Conservation (phyloP, 257 asterid species). For the Solanum peruvianum region DNA sequence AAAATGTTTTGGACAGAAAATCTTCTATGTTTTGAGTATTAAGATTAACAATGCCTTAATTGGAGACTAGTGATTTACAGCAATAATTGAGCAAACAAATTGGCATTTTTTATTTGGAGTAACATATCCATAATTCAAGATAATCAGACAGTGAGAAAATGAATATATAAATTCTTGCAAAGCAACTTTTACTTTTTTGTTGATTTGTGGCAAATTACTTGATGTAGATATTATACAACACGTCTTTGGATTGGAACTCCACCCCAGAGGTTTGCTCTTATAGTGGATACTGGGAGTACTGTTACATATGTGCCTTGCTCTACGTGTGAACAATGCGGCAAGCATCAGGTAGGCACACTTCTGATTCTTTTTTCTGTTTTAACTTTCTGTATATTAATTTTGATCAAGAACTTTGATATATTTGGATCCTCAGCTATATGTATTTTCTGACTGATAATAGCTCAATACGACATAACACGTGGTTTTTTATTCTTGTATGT, state of each 20-base stretch:
- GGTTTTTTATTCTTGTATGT: background rate
- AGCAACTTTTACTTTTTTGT: background rate
- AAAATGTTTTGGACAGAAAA: background rate
- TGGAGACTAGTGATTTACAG: background rate
- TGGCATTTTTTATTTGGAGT: background rate
- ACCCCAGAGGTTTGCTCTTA: conserved; percentile 82
- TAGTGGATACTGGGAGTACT: conserved; percentile 97
- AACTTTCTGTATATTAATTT: background rate
- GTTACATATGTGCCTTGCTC: conserved; percentile 94
- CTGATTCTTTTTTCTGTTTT: background rate
- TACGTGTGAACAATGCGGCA: conserved; percentile 87
- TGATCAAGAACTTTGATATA: background rate
- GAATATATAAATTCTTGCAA: background rate
- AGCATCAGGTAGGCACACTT: conserved; percentile 59
- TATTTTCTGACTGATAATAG: background rate
- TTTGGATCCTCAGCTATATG: background rate
- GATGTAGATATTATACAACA: conserved; percentile 81
- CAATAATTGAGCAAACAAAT: background rate
- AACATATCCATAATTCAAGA: background rate
- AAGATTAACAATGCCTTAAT: background rate
- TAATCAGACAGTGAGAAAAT: background rate
- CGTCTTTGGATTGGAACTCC: conserved; percentile 94
- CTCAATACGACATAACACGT: background rate
- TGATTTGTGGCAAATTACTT: background rate
- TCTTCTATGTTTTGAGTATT: background rate